These are phyloP conservation scores for Starmerella floris DNA, from an alignment of 805 yeast genomes.

Conservation along the genomic window DNA sequence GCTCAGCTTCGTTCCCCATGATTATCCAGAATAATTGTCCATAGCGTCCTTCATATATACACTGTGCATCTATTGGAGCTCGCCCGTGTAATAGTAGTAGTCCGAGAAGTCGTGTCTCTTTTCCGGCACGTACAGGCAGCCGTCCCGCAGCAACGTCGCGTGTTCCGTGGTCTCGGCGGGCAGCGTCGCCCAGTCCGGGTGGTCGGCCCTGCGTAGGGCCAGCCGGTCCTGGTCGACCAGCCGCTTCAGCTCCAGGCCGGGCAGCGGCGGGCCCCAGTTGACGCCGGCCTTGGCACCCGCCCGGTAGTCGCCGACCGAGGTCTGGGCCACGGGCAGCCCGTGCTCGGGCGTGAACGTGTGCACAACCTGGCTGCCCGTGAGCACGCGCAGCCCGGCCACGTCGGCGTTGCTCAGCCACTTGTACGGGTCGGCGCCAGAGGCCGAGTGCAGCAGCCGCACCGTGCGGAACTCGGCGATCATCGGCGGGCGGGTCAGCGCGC, in stretches of 20 bases:
- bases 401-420: conserved; percentile 18
- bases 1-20: too few species aligned
- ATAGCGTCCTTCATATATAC: too few species aligned
- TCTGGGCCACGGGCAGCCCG: conserved; percentile 28
- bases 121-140: conserved; percentile 16
- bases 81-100: conserved; percentile 18
- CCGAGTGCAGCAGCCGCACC: conserved; percentile 25
- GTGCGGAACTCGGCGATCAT: conserved; percentile 20
- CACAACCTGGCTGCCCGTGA: conserved; percentile 28
- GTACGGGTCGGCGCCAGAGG: conserved; percentile 18
- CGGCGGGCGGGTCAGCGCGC: conserved; percentile 21
- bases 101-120: conserved; percentile 16
- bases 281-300: conserved; percentile 9
- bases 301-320: conserved; percentile 25
- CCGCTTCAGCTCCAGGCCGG: conserved; percentile 18
- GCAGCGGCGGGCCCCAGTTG: conserved; percentile 18
- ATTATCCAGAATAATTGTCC: too few species aligned
- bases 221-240: background rate
- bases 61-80: conserved; percentile 10
- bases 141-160: conserved; percentile 13
- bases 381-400: conserved; percentile 21
- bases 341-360: conserved; percentile 24
- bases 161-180: background rate
- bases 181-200: conserved; percentile 2
- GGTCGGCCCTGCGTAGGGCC: conserved; percentile 10